Evolutionary conservation across 129 eudicot genomes (phyloP).

Genomic region (Chrysanthemum seticuspe): DNA sequence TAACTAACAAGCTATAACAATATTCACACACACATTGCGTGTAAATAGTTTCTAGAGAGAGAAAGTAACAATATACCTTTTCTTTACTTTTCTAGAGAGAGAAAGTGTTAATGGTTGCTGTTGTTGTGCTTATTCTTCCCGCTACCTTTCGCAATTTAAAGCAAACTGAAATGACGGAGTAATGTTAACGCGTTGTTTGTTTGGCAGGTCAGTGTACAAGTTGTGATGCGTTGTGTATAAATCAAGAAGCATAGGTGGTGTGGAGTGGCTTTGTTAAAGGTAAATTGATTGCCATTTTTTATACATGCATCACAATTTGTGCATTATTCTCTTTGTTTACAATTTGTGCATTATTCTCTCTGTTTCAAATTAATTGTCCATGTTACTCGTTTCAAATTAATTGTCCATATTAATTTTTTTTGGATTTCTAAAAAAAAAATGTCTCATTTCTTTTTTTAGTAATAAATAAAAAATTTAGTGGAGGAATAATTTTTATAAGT

Average conservation of each 20-base stretch:
- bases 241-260: no score
- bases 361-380: no score
- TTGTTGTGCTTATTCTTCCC: conserved; percentile 25
- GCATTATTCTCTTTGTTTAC: no score
- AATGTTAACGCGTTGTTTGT: background rate
- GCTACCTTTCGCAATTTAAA: conserved; percentile 40
- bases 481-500: no score
- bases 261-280: no score
- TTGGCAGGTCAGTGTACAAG: background rate
- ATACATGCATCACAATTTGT: background rate
- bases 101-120: conserved; percentile 29
- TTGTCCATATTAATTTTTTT: no score
- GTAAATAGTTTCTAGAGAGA: conserved; percentile 22
- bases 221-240: background rate
- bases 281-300: no score
- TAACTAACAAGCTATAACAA: conserved; percentile 28
- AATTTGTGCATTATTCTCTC: no score
- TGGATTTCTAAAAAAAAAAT: no score
- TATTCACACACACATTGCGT: conserved; percentile 10
- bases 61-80: conserved; percentile 19
- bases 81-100: conserved; percentile 26
- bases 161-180: conserved; percentile 16
- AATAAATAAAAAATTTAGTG: no score
- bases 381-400: no score
- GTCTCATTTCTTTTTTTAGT: no score